These are phyloP conservation scores for Chaetomidium leptoderma DNA, from an alignment of 495 filamentous ascomycete species.

Conservation along the genomic window DNA sequence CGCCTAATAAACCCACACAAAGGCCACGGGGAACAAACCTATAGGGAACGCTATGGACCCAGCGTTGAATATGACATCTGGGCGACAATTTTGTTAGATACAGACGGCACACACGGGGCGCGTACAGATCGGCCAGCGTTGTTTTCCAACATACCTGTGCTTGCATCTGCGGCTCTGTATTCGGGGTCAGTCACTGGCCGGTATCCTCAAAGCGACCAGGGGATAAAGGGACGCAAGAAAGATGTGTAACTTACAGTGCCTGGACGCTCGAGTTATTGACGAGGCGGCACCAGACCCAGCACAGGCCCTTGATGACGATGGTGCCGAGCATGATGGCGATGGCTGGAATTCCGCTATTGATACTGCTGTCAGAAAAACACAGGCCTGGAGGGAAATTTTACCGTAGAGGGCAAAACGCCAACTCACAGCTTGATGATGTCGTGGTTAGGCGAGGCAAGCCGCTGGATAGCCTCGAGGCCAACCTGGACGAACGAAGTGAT, in stretches of 20 bases:
- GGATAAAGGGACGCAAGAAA: constrained; percentile 3
- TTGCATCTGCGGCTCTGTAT: constrained; percentile 31
- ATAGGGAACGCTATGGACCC: constrained; percentile 83
- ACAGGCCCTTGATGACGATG: constrained; percentile 73
- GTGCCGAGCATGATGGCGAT: constrained; percentile 79
- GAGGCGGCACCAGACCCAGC: constrained; percentile 86
- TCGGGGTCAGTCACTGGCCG: constrained; percentile 49
- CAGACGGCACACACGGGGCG: not conserved
- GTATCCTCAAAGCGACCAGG: constrained; percentile 39
- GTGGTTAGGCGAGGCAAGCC: constrained; percentile 60
- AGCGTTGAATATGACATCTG: constrained; percentile 79
- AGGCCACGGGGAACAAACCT: constrained; percentile 39
- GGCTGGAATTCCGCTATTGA: constrained; percentile 54
- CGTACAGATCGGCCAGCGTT: not conserved
- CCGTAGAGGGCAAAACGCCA: not conserved
- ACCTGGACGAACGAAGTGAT: constrained; percentile 87
- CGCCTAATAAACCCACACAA: not conserved
- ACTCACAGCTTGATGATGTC: constrained; percentile 62
- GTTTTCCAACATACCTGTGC: constrained; percentile 20
- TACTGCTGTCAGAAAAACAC: constrained; percentile 14
- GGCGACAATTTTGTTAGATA: constrained; percentile 29
- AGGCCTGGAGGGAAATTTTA: not conserved
- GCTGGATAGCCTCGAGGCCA: constrained; percentile 63
- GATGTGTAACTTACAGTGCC: constrained; percentile 66
- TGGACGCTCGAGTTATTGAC: constrained; percentile 88